Evolutionary conservation across 208 protist species (phyloP).

Genomic region (Tetramitus jugosus): DNA sequence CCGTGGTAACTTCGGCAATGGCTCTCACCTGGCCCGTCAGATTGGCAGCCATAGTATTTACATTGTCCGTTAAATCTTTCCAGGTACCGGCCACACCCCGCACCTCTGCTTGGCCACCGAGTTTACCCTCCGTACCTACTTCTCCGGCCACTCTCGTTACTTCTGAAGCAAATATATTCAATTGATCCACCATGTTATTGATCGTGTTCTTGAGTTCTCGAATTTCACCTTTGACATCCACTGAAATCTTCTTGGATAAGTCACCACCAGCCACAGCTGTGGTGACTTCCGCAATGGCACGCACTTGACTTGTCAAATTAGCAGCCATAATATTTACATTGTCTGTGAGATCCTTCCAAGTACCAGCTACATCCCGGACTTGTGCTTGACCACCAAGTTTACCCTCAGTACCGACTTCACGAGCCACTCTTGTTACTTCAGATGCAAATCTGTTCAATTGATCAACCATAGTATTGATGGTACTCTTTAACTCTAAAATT

Average conservation of each 20-base stretch:
- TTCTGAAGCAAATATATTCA: slow-evolving; percentile 35
- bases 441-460: slow-evolving; percentile 37
- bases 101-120: slow-evolving; percentile 37
- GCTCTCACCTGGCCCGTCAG: slow-evolving; percentile 33
- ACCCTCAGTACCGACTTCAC: slow-evolving; percentile 38
- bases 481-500: slow-evolving; percentile 35
- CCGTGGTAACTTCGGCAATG: slow-evolving; percentile 36
- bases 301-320: slow-evolving; percentile 35
- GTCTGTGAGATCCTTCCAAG: slow-evolving; percentile 36
- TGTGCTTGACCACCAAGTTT: slow-evolving; percentile 37
- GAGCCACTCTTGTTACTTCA: slow-evolving; percentile 34
- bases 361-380: slow-evolving; percentile 31
- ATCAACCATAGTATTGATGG: slow-evolving; percentile 43
- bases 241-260: slow-evolving; percentile 31
- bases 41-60: slow-evolving; percentile 39
- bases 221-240: slow-evolving; percentile 35
- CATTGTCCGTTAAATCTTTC: slow-evolving; percentile 39
- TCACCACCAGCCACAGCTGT: slow-evolving; percentile 38
- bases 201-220: slow-evolving; percentile 35
- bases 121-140: slow-evolving; percentile 36
- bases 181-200: slow-evolving; percentile 41
- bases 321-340: slow-evolving; percentile 41
- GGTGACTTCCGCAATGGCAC: slow-evolving; percentile 36
- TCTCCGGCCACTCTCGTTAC: slow-evolving; percentile 23
- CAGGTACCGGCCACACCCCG: slow-evolving; percentile 32